phyloP scores from a whole-genome alignment of 2,329 filamentous ascomycete genomes.

The Fusarium sp. region DNA sequence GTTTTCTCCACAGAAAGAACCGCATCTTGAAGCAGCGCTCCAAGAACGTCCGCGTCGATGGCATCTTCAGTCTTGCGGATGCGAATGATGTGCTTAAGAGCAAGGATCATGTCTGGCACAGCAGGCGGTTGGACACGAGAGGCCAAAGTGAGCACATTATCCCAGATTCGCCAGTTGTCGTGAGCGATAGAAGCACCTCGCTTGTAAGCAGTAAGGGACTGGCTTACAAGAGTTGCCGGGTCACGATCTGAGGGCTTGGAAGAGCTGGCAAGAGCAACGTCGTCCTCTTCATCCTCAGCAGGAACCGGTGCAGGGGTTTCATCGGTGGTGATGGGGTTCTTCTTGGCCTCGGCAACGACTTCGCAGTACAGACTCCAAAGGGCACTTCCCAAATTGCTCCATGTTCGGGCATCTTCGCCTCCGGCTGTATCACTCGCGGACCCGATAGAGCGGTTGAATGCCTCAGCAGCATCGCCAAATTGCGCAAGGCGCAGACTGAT shows the following conservation, averaged over 20 bases:
- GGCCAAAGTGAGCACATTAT: conserved; percentile 91
- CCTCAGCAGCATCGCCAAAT: conserved; percentile 82
- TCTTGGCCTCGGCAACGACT: conserved; percentile 54
- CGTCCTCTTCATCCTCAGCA: conserved; percentile 46
- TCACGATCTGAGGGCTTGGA: conserved; percentile 52
- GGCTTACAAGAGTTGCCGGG: conserved; percentile 71
- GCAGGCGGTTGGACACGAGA: conserved; percentile 80
- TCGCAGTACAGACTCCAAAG: conserved; percentile 76
- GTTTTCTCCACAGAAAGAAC: conserved; percentile 60
- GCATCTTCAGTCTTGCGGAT: conserved; percentile 82
- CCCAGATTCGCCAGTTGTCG: conserved; percentile 94
- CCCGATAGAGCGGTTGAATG: conserved; percentile 85
- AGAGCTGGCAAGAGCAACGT: conserved; percentile 41
- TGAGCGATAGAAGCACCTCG: conserved; percentile 85
- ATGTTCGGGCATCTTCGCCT: conserved; percentile 89
- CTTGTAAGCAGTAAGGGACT: conserved; percentile 87
- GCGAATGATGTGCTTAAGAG: conserved; percentile 78
- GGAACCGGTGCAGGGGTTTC: conserved; percentile 35
- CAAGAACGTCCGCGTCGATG: conserved; percentile 79
- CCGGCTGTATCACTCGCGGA: conserved; percentile 70
- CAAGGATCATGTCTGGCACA: conserved; percentile 79
- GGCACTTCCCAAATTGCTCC: conserved; percentile 92
- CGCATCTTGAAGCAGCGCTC: conserved; percentile 77
- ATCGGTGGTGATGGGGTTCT: conserved; percentile 40
- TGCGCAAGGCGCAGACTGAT: conserved; percentile 81